Conservation (phyloP, 2,329 filamentous ascomycete species). For the Paraphaeosphaeria minitans region DNA sequence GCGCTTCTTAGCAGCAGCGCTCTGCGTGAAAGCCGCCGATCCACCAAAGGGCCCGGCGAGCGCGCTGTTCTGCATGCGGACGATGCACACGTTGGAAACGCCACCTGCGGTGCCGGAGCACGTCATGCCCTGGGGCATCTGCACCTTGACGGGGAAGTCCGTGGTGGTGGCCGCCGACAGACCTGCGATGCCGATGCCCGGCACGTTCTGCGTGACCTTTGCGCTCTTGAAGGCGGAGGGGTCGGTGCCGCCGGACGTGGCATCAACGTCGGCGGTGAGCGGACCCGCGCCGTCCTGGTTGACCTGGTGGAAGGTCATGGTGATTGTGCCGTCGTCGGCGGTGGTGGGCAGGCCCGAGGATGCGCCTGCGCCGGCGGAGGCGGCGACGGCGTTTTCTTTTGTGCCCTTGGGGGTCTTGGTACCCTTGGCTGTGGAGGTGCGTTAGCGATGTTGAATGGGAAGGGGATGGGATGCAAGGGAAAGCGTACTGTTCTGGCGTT, state of each 20-base stretch:
- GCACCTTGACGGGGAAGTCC: constrained; percentile 68
- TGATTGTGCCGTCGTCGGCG: constrained; percentile 64
- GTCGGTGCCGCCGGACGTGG: constrained; percentile 67
- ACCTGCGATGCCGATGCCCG: constrained; percentile 62
- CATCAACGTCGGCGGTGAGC: constrained; percentile 64
- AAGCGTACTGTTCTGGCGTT: constrained; percentile 26
- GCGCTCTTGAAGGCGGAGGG: constrained; percentile 64
- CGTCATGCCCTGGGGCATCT: constrained; percentile 71
- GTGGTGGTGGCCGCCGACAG: constrained; percentile 64
- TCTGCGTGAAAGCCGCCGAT: constrained; percentile 69
- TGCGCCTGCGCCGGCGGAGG: constrained; percentile 61
- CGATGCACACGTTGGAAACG: constrained; percentile 67
- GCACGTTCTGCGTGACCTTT: constrained; percentile 64
- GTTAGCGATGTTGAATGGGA: constrained; percentile 32
- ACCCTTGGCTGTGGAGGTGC: constrained; percentile 41
- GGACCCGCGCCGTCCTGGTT: constrained; percentile 74
- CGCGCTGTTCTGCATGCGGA: constrained; percentile 66
- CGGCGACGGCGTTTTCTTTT: constrained; percentile 59
- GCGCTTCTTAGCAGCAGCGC: constrained; percentile 62
- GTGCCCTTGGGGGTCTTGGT: constrained; percentile 55
- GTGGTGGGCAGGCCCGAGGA: constrained; percentile 64
- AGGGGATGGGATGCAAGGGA: not conserved
- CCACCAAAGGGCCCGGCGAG: constrained; percentile 70
- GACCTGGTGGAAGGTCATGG: constrained; percentile 70
- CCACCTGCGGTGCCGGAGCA: constrained; percentile 65